These are phyloP conservation scores for Isoetes taiwanensis DNA, from an alignment of 75 land plant species.

Conservation along the genomic window DNA sequence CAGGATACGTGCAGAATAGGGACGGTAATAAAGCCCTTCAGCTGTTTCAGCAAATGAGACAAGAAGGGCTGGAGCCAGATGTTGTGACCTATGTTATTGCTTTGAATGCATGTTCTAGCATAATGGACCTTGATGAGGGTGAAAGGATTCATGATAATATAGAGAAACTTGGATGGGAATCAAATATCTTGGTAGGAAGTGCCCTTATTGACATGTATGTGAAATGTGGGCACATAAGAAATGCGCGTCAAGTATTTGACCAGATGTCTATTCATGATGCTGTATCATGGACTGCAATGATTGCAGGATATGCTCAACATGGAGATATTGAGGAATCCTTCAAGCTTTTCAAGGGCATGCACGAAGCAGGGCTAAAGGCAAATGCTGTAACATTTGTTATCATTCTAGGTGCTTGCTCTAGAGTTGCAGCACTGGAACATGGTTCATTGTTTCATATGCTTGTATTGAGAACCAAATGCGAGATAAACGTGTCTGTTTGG, in stretches of 20 bases:
- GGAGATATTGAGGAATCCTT: conserved; percentile 9
- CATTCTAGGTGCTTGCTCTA: conserved; percentile 10
- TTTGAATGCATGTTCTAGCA: conserved; percentile 7
- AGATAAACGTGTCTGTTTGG: too few species aligned
- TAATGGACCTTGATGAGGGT: conserved; percentile 1
- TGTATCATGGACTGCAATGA: conserved; percentile 10
- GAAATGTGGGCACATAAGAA: conserved; percentile 14
- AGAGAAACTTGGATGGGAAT: neutral
- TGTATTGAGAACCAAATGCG: too few species aligned
- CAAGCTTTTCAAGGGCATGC: conserved; percentile 11
- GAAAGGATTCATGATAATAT: neutral
- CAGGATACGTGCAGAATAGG: neutral
- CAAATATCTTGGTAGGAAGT: conserved; percentile 1
- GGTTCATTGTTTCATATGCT: too few species aligned
- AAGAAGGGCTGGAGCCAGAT: conserved; percentile 12
- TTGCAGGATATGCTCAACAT: conserved; percentile 13
- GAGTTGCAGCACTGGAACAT: too few species aligned
- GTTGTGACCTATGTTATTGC: conserved; percentile 14
- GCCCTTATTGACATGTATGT: conserved; percentile 14
- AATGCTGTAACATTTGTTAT: conserved; percentile 10
- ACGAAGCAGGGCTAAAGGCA: conserved; percentile 7
- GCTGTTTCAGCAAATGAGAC: conserved; percentile 9
- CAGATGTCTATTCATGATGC: conserved; percentile 1
- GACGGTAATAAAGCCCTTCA: conserved; percentile 8
- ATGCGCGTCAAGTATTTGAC: conserved; percentile 10